Percentiles rank a stretch among this genome's conserved stretches.
Evolutionary conservation across 2,329 filamentous ascomycete genomes (phyloP).

Genomic region (Pseudogymnoascus sp.): DNA sequence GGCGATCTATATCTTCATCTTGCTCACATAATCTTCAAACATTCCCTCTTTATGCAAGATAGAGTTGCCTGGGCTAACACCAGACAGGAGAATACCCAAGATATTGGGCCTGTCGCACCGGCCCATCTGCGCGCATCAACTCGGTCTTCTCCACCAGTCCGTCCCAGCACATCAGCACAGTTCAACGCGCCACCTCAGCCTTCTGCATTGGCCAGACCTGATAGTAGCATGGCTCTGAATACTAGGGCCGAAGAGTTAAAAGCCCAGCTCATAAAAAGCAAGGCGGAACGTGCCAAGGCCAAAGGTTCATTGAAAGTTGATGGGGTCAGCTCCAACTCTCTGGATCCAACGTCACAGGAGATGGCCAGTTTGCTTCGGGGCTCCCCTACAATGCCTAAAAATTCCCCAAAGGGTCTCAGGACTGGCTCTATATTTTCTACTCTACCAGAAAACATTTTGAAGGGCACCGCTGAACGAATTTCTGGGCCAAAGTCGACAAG

Average conservation of each 20-base stretch:
- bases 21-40: not conserved
- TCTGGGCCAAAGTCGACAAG: not conserved
- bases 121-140: not conserved
- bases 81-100: slow-evolving; percentile 11
- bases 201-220: slow-evolving; percentile 13
- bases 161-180: slow-evolving; percentile 13
- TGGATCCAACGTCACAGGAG: not conserved
- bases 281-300: slow-evolving; percentile 15
- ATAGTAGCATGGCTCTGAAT: slow-evolving; percentile 16
- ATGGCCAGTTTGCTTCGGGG: not conserved
- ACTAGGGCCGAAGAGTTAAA: slow-evolving; percentile 27
- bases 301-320: not conserved
- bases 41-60: not conserved
- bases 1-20: not conserved
- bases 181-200: slow-evolving; percentile 14
- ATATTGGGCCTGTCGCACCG: slow-evolving; percentile 20
- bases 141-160: slow-evolving; percentile 1
- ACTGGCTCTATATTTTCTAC: not conserved
- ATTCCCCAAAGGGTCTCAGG: not conserved
- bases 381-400: not conserved
- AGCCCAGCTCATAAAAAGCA: slow-evolving; percentile 23
- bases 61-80: not conserved
- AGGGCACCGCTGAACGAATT: not conserved
- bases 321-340: not conserved
- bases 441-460: not conserved